Conservation (phyloP, 306 rosid genomes). For the Ceratonia siliqua region DNA sequence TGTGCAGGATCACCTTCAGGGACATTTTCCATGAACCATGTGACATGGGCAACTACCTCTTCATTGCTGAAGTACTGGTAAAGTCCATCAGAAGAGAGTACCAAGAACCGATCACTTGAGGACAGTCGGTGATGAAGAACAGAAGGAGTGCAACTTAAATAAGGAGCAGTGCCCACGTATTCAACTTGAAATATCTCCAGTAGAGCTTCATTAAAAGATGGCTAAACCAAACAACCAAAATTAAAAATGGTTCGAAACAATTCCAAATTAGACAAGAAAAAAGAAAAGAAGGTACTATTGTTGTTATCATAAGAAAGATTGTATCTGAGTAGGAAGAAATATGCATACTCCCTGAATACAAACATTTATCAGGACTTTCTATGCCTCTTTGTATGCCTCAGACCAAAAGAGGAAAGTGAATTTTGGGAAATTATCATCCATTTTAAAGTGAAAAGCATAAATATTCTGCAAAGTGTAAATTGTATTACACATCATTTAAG, state of each 20-base stretch:
- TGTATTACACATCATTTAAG: background rate
- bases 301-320: background rate
- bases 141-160: conserved; percentile 59
- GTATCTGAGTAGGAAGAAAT: background rate
- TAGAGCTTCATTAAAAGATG: conserved; percentile 53
- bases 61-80: conserved; percentile 71
- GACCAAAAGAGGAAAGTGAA: background rate
- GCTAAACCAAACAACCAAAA: conserved; percentile 43
- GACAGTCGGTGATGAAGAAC: conserved; percentile 62
- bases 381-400: background rate
- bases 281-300: background rate
- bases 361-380: background rate
- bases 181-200: conserved; percentile 60
- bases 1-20: conserved; percentile 83
- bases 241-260: background rate
- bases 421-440: background rate
- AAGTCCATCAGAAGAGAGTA: conserved; percentile 67
- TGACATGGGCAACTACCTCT: conserved; percentile 69
- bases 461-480: no score
- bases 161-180: conserved; percentile 53
- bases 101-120: conserved; percentile 66
- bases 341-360: background rate
- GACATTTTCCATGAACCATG: conserved; percentile 68
- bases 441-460: background rate
- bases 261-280: background rate